phyloP scores from a whole-genome alignment of 768 basidiomycete species.

The Panaeolus cyanescens region DNA sequence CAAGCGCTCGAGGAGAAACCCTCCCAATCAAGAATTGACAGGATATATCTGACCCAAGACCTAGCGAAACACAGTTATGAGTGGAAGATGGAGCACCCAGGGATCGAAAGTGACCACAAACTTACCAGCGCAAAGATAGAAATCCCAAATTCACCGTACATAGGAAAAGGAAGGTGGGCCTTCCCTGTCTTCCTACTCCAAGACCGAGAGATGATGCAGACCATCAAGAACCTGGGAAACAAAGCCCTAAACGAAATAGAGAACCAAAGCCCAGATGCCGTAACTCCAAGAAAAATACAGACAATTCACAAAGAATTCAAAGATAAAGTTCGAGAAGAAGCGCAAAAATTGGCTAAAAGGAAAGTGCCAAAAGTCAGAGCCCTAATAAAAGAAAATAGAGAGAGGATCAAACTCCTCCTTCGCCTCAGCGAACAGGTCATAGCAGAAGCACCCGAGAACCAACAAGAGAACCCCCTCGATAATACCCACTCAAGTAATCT shows the following conservation, averaged over 20 bases:
- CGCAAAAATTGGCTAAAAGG: too few species aligned
- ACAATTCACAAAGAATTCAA: constrained; percentile 16
- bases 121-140: constrained; percentile 23
- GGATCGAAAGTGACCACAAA: constrained; percentile 30
- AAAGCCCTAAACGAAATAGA: constrained; percentile 1
- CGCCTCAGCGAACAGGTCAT: not conserved
- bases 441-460: not conserved
- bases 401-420: constrained; percentile 9
- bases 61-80: constrained; percentile 13
- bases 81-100: constrained; percentile 23
- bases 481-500: not conserved
- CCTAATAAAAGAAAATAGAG: too few species aligned
- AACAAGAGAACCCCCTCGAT: too few species aligned
- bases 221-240: constrained; percentile 1
- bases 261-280: not conserved
- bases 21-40: constrained; percentile 32
- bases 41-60: constrained; percentile 29
- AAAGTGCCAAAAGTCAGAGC: too few species aligned
- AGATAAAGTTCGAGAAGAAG: not conserved
- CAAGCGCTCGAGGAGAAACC: constrained; percentile 16
- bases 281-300: constrained; percentile 2
- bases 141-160: constrained; percentile 18
- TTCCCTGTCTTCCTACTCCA: constrained; percentile 21
- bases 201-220: constrained; percentile 13
- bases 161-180: constrained; percentile 33